phyloP scores from a whole-genome alignment of 345 rosid genomes.

The Citrus sinensis region DVS_A1.0 CM039161.1:7383501-7384000 shows the following conservation, averaged over 20 bases:
- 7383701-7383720: neutral
- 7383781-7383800: no score
- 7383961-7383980: neutral
- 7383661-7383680: neutral
- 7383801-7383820: no score
- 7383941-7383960: conserved; percentile 1
- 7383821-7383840: neutral
- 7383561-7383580: neutral
- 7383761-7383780: no score
- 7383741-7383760: no score
- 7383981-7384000: neutral
- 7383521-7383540: neutral
- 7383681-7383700: neutral
- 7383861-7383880: neutral
- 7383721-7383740: no score
- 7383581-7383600: no score
- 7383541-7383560: neutral
- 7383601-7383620: neutral
- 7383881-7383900: conserved; percentile 24
- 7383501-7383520: neutral
- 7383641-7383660: neutral
- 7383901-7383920: neutral
- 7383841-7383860: neutral
- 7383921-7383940: neutral
- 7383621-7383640: neutral